Evolutionary conservation across 352 stramenopile genomes (phyloP).

Genomic region (Phytophthora lateralis): DNA sequence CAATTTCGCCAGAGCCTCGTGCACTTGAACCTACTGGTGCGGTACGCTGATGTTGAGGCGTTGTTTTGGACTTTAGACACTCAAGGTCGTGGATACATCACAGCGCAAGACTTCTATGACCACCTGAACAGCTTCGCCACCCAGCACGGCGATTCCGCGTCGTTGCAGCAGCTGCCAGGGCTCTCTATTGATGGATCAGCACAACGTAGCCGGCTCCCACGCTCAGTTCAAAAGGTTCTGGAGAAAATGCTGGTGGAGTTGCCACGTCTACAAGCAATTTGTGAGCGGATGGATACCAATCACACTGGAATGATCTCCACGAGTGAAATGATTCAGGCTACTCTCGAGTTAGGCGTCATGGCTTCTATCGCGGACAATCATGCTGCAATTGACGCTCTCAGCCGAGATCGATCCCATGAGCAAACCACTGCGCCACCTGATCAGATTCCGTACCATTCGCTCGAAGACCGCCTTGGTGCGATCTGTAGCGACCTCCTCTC

Average conservation of each 20-base stretch:
- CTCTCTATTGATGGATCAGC: conserved; percentile 30
- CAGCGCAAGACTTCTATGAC: conserved; percentile 65
- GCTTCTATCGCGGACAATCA: conserved; percentile 63
- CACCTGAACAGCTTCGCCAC: conserved; percentile 53
- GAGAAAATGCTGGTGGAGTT: conserved; percentile 67
- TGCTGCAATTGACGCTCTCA: conserved; percentile 52
- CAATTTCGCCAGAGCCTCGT: conserved; percentile 79
- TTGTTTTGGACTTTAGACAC: conserved; percentile 83
- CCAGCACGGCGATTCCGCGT: conserved; percentile 8
- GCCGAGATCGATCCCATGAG: conserved; percentile 7
- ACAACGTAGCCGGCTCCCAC: conserved; percentile 28
- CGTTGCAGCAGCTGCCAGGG: conserved; percentile 37
- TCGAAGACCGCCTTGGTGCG: conserved; percentile 50
- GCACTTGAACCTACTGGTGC: conserved; percentile 60
- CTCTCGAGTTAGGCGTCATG: conserved; percentile 66
- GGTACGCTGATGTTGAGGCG: conserved; percentile 71
- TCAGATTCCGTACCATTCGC: conserved; percentile 51
- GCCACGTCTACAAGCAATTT: conserved; percentile 49
- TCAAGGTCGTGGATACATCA: conserved; percentile 62
- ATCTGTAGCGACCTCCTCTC: conserved; percentile 74
- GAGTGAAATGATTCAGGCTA: conserved; percentile 54
- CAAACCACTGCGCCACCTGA: conserved; percentile 5
- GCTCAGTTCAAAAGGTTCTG: conserved; percentile 75
- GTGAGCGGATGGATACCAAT: conserved; percentile 47
- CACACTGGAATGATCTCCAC: conserved; percentile 50